phyloP scores from a whole-genome alignment of 345 rosid genomes.

The Capsella bursapastoris region DNA sequence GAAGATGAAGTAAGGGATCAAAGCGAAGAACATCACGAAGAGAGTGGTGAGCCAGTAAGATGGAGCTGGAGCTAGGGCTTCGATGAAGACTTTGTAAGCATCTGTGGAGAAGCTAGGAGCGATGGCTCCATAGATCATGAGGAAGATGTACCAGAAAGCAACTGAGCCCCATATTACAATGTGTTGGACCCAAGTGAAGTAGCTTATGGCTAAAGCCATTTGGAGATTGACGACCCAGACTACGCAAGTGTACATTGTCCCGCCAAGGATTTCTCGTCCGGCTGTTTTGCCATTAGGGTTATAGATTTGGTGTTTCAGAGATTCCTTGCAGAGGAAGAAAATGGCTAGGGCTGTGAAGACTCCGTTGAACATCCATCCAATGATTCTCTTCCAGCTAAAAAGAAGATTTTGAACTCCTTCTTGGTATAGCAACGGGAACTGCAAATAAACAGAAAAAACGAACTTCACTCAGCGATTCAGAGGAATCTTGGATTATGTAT shows the following conservation, averaged over 20 bases:
- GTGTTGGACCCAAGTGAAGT: slow-evolving; percentile 90
- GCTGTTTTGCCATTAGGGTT: slow-evolving; percentile 79
- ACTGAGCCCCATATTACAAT: slow-evolving; percentile 93
- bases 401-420: slow-evolving; percentile 92
- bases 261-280: slow-evolving; percentile 77
- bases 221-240: slow-evolving; percentile 95
- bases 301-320: slow-evolving; percentile 74
- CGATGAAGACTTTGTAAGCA: slow-evolving; percentile 83
- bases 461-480: background rate
- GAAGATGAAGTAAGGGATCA: slow-evolving; percentile 72
- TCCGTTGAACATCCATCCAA: slow-evolving; percentile 89
- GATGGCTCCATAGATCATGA: slow-evolving; percentile 84
- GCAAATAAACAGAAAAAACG: background rate
- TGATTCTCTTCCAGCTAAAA: slow-evolving; percentile 83
- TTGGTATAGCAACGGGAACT: slow-evolving; percentile 96
- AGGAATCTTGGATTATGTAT: background rate
- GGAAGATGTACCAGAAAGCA: slow-evolving; percentile 77
- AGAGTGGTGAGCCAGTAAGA: slow-evolving; percentile 73
- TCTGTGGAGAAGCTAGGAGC: slow-evolving; percentile 73
- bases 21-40: slow-evolving; percentile 59
- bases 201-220: slow-evolving; percentile 81
- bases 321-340: slow-evolving; percentile 81
- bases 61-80: slow-evolving; percentile 85
- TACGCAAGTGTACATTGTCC: slow-evolving; percentile 87
- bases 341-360: slow-evolving; percentile 56